Evolutionary conservation across 164 flowering plant species (phyloP), one percentile per base, ranked within the genome.

Genomic region (Macadamia integrifolia): DNA sequence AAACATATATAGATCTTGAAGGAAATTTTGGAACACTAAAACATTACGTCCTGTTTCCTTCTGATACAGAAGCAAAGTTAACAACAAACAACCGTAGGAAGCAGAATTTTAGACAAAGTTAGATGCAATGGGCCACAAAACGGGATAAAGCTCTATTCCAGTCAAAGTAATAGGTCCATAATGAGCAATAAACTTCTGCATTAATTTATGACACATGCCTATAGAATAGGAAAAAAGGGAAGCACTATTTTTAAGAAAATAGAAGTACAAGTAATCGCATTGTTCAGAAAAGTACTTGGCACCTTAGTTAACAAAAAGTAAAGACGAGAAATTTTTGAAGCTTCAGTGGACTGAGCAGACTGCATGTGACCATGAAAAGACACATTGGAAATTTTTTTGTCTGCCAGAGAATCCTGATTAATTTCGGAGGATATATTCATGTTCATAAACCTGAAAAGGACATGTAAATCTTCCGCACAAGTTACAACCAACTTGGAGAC

Each of bases 251-350:
- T 0, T 32, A 2, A 10, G 0, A 29, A 12, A 13, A 31, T n/a
- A 44, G 7, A 5, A 35, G 40, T 30, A 23, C 29, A 59, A 13
- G 32, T 49, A 43, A 52, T 13, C 8, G 18, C 59, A 69, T 30
- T 11, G 18, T 61, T 63, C 53, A 30, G 35, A 12, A 11, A 46
- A 46, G 50, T 11, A 46, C 1, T 44, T 59, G 62, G 49, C 78
- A 91, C 98, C 93, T 85, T 80, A 56, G 82, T 84, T 71, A 89
- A 67, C 52, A 78, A 69, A 35, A 78, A 73, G 63, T 78, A 83
- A 42, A 91, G 69, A 49, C 70, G 79, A 57, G 85, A 82, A 43
- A 85, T 77, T 80, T 83, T 89, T 63, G 83, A 78, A 76, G 85
- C 81, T 72, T 89, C 93, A 64, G 71, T 76, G 67, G 82, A 76